Evolutionary conservation across 495 filamentous ascomycete species (phyloP).

Genomic region (Penicillium samsonianum): DNA sequence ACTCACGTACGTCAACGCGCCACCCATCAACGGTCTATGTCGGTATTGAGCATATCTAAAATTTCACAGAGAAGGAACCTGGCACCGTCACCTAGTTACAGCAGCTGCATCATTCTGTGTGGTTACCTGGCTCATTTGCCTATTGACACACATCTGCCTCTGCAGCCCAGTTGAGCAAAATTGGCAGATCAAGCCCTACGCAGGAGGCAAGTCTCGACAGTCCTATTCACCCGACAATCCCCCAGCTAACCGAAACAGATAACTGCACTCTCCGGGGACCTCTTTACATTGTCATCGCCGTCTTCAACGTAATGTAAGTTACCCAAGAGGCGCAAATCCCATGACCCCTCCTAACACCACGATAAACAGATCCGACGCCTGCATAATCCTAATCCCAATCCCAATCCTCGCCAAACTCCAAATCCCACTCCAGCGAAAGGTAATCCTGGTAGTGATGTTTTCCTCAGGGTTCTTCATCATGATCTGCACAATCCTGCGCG

Average conservation of each 20-base stretch:
- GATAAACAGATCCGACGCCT: conserved; percentile 20
- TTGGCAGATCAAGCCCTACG: conserved; percentile 54
- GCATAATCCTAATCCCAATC: conserved; percentile 25
- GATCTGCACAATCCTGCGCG: conserved; percentile 29
- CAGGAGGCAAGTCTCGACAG: conserved; percentile 32
- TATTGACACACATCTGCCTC: conserved; percentile 46
- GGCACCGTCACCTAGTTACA: conserved; percentile 21
- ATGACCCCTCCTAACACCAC: not conserved
- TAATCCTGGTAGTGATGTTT: conserved; percentile 26
- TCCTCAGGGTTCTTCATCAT: conserved; percentile 35
- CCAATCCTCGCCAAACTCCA: conserved; percentile 30
- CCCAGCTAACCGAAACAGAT: conserved; percentile 14
- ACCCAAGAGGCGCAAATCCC: not conserved
- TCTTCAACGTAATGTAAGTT: conserved; percentile 26
- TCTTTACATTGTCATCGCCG: conserved; percentile 25
- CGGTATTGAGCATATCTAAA: not conserved
- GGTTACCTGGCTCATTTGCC: conserved; percentile 45
- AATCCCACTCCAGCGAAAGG: conserved; percentile 25
- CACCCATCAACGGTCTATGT: not conserved
- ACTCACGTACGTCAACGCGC: conserved; percentile 42
- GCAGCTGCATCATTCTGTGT: conserved; percentile 35
- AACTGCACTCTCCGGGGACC: conserved; percentile 27
- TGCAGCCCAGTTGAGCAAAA: conserved; percentile 49
- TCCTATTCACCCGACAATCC: not conserved
- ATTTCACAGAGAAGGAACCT: conserved; percentile 17